A percentile compares a stretch with the other conserved stretches of the same genome.
These are phyloP conservation scores for Skeletonema costatum DNA, from an alignment of 108 stramenopile species.

Conservation along the genomic window DNA sequence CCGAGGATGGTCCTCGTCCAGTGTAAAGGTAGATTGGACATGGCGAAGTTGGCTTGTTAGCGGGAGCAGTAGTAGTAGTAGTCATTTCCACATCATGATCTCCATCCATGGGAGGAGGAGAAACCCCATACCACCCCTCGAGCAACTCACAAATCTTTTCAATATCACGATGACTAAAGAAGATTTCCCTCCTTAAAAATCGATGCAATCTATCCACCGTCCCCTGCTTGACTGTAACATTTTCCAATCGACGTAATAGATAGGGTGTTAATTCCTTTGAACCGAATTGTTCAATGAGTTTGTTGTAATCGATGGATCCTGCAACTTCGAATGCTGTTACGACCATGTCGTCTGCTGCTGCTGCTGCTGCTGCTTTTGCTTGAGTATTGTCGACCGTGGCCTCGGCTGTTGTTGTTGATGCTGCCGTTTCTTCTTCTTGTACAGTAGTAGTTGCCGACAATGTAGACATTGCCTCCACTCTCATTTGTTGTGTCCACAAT, in stretches of 20 bases:
- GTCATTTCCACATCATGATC: not conserved
- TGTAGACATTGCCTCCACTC: not conserved
- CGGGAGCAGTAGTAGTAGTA: not conserved
- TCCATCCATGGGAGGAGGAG: constrained; percentile 18
- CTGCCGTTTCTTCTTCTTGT: constrained; percentile 6
- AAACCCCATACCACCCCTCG: constrained; percentile 48
- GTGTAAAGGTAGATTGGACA: constrained; percentile 97
- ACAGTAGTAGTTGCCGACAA: constrained; percentile 2
- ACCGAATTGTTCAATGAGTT: constrained; percentile 95
- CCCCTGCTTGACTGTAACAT: constrained; percentile 81
- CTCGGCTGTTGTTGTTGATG: constrained; percentile 1
- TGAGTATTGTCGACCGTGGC: constrained; percentile 11
- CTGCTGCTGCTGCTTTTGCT: too few species aligned
- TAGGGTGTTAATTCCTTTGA: constrained; percentile 75
- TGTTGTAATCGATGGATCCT: constrained; percentile 95
- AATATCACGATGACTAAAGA: constrained; percentile 98
- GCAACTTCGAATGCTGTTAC: constrained; percentile 88
- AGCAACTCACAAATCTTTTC: constrained; percentile 79
- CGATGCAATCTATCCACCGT: constrained; percentile 87
- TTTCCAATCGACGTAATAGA: constrained; percentile 68
- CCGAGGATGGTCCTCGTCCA: constrained; percentile 95
- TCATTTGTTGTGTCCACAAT: constrained; percentile 18
- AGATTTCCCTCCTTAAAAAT: constrained; percentile 95
- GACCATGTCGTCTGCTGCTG: constrained; percentile 77
- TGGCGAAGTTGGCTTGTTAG: constrained; percentile 40